Percentiles rank a stretch among this genome's conserved stretches.
Evolutionary conservation across 306 rosid species (phyloP).

Genomic region (Trichosanthes cucumerina): DNA sequence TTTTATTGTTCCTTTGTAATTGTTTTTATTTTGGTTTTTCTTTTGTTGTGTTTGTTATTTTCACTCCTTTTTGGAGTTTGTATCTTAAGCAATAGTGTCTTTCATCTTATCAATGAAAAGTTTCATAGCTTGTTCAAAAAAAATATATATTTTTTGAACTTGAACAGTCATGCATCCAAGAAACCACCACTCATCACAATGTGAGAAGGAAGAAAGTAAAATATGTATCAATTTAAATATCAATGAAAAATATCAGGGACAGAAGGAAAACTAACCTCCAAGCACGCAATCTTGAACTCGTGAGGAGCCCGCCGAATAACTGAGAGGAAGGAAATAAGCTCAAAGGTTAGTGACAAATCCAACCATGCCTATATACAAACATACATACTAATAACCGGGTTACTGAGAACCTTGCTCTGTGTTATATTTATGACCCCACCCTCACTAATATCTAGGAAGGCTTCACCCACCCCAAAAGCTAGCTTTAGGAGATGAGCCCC

Average conservation of each 20-base stretch:
- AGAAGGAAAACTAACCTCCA: conserved; percentile 57
- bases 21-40: too few species aligned
- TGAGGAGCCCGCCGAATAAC: conserved; percentile 96
- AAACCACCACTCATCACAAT: background rate
- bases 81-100: too few species aligned
- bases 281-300: conserved; percentile 90
- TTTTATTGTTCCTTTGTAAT: too few species aligned
- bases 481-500: background rate
- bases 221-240: background rate
- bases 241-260: background rate
- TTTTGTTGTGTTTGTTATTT: too few species aligned
- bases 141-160: too few species aligned
- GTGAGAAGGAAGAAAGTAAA: conserved; percentile 5
- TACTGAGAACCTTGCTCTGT: background rate
- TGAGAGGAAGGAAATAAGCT: conserved; percentile 20
- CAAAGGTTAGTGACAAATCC: background rate
- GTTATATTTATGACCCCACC: background rate
- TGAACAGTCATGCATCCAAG: background rate
- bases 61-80: too few species aligned
- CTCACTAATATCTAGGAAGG: background rate
- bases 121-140: too few species aligned
- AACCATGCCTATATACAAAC: background rate
- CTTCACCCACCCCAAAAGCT: background rate
- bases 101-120: too few species aligned
- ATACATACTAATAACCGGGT: background rate